Base-by-base conservation (phyloP, 768 basidiomycete species). In the Lactarius psammicola region DNA sequence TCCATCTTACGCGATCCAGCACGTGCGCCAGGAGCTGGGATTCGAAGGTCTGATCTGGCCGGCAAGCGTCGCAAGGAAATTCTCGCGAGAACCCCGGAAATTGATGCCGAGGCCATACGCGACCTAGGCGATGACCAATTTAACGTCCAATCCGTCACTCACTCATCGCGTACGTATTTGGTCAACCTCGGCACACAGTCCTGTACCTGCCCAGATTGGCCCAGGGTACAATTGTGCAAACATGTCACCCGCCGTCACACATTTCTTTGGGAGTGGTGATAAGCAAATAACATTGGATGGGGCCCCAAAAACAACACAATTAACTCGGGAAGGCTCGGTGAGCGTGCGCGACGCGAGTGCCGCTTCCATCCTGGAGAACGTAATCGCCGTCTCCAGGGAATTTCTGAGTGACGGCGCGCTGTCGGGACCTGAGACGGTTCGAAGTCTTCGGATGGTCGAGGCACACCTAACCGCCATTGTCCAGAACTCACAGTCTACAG, bases 151-250 rank as follows among this genome's bases (percentile, higher is more conserved):
- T 62, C 49, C 4, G 31, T n/a, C n/a, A n/a, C 51, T 3, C 31
- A 33, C 11, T 33, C 61, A 28, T 17, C 23, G 18, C 20, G 40
- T 17, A 38, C 1, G 18, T 20, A n/a, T 34, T 62, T 54, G 23
- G 46, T 62, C 10, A 53, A 62, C 18, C 13, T 40, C 9, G 15
- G 11, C 17, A 13, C n/a, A 7, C 28, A 54, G 13, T 28, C 20
- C 31, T 62, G 61, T 28, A 30, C 20, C 28, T 62, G 61, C 33
- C 51, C 34, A n/a, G 49, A 54, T 15, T 62, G 30, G 18, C 51
- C 61, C 15, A 20, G 53, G 3, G n/a, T 62, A 33, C 3, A 28
- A 1, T 28, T 49, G 13, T 62, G 61, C 36, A 62, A 62, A 18
- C 61, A 62, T 36, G 18, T 62, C 15, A 15, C 20, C n/a, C 33